A percentile compares a stretch with the other conserved stretches of the same genome.
Conservation (phyloP, 148 eudicot species). For the Spergularia bocconei region DNA sequence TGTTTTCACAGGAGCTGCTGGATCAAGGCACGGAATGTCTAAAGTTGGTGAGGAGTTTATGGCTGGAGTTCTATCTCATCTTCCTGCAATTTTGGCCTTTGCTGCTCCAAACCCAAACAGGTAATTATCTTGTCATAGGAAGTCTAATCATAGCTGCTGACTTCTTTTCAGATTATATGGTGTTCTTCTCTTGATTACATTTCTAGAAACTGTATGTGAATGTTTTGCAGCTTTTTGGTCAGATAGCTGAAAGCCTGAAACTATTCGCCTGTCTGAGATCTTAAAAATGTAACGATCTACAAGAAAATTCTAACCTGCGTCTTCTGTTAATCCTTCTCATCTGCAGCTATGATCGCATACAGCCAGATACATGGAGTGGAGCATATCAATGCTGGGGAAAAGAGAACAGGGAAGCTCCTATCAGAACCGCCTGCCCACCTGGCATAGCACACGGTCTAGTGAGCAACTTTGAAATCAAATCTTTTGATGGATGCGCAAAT, state of each 20-base stretch:
- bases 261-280: no score
- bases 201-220: background rate
- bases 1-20: constrained; percentile 73
- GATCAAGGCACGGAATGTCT: constrained; percentile 71
- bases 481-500: constrained; percentile 93
- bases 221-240: background rate
- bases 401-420: constrained; percentile 90
- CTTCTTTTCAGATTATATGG: no score
- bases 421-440: constrained; percentile 92
- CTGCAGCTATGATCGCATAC: constrained; percentile 80
- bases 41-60: constrained; percentile 87
- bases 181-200: no score
- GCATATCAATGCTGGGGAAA: constrained; percentile 94
- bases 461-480: constrained; percentile 94
- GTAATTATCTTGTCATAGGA: constrained; percentile 25
- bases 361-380: constrained; percentile 96
- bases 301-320: background rate
- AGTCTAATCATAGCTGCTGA: no score
- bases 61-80: constrained; percentile 95
- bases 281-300: background rate
- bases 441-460: constrained; percentile 73
- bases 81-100: constrained; percentile 88
- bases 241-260: background rate
- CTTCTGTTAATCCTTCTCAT: background rate
- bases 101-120: constrained; percentile 93